Base-by-base conservation (phyloP, 1,139 yeast species). In the Blastobotrys arbuscula region DNA sequence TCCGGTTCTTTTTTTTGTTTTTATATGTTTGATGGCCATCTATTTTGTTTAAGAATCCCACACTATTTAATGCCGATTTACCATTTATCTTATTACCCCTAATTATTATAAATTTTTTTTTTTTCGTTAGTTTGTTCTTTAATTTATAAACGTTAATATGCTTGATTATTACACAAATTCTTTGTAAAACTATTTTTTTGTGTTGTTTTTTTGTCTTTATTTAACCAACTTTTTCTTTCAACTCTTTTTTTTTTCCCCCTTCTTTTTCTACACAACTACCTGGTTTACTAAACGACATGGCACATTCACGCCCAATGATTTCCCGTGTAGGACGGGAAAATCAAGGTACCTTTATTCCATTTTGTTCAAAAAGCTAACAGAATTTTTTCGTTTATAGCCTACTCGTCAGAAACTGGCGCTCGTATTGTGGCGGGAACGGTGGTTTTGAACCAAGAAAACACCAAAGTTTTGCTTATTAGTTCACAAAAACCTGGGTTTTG, bases 341-440 rank as follows among this genome's bases (percentile, higher is more conserved):
- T 4, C 48, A 45, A 26, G 43, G 47, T 44, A 44, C 15, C 3
- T 4, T 26, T 28, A 4, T 13, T 18, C 10, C 10, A 8, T 2
- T 9, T 5, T 30, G 13, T n/a, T 23, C 34, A 39, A n/a, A 9
- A 10, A 7, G n/a, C 10, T 9, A 15, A 23, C 18, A 9, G 18
- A 9, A 34, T 13, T 16, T 30, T 23, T 21, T n/a, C n/a, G 13
- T 24, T 24, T 9, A 20, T 16, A 42, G 47, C 21, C 9, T 43
- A 43, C 23, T 43, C 47, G 2, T 3, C 2, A 8, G 71, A 66
- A 13, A 78, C 82, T 0, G 95, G 95, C 1, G 89, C 96, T 0
- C 72, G 97, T 28, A 69, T 92, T 60, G 88, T 92, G 2, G 96
- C 97, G 1, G 98, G 98, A 0, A 86, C 96, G 57, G 78, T 92